Conservation (phyloP, 2,329 filamentous ascomycete genomes). For the Penicillium sp. region DNA sequence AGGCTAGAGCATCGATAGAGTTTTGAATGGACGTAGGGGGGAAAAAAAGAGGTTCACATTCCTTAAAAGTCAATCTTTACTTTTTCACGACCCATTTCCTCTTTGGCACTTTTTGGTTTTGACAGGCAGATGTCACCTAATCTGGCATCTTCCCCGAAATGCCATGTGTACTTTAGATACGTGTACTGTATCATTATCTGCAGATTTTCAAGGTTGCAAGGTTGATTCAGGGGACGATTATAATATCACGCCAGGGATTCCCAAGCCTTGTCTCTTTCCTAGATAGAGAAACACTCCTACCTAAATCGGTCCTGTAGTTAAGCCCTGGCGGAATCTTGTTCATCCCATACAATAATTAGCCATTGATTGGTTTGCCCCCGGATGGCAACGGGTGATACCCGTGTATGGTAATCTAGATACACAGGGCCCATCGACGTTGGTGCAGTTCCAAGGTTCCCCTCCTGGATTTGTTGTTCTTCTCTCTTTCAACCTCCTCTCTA, state of each 20-base stretch:
- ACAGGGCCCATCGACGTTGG: background rate
- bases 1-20: background rate
- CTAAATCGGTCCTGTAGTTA: background rate
- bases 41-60: background rate
- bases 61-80: background rate
- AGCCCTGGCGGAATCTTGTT: background rate
- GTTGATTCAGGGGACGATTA: background rate
- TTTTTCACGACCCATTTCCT: too few species aligned
- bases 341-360: background rate
- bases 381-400: constrained; percentile 2
- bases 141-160: constrained; percentile 1
- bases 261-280: background rate
- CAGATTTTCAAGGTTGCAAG: too few species aligned
- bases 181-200: background rate
- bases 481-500: constrained; percentile 14
- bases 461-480: constrained; percentile 15
- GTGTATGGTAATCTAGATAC: constrained; percentile 5
- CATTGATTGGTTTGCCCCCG: background rate
- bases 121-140: constrained; percentile 3
- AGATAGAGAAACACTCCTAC: background rate
- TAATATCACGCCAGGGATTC: background rate
- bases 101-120: background rate
- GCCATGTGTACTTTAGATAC: background rate
- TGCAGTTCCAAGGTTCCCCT: constrained; percentile 1
- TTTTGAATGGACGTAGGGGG: too few species aligned